Base-by-base conservation (phyloP, 805 yeast genomes). In the Pichia deserticola region DNA sequence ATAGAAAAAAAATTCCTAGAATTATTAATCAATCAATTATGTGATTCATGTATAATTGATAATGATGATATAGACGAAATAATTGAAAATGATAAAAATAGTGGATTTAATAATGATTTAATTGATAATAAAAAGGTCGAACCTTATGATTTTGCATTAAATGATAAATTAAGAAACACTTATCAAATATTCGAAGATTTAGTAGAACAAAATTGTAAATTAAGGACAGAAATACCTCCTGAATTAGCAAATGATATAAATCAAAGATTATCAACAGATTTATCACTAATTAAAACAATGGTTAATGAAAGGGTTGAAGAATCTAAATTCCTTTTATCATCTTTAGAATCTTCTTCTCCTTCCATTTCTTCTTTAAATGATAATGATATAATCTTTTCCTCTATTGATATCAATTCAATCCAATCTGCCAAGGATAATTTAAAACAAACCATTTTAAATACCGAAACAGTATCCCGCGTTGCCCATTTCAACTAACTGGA, bases 71-170 rank as follows among this genome's bases (percentile, higher is more conserved):
- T 29, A 4, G 41, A 12, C 10, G 34, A 15, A 5, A 29, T 29
- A 29, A 36, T 27, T 5, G 33, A 9, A 29, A 29, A 7, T 3
- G 57, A 60, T n/a, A n/a, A n/a, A n/a, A n/a, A n/a, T n/a, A n/a
- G n/a, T n/a, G n/a, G n/a, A n/a, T n/a, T n/a, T n/a, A n/a, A n/a
- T n/a, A n/a, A n/a, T n/a, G n/a, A n/a, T n/a, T n/a, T n/a, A n/a
- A n/a, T n/a, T 7, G 37, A 53, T 27, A 53, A 56, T 47, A 59
- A 57, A 50, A 75, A 75, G 50, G 73, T 80, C 8, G 93, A 84
- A 60, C 89, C 90, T 0, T 85, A 84, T 63, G 92, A 87, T 59
- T 65, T 75, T 38, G 81, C 75, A 20, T 64, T 85, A 51, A 83
- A 84, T 62, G 81, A 77, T 50, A 62, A 71, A 30, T 36, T 44